Base-by-base conservation (phyloP, 2,329 filamentous ascomycete genomes). In the Microascus cirrosus region DNA sequence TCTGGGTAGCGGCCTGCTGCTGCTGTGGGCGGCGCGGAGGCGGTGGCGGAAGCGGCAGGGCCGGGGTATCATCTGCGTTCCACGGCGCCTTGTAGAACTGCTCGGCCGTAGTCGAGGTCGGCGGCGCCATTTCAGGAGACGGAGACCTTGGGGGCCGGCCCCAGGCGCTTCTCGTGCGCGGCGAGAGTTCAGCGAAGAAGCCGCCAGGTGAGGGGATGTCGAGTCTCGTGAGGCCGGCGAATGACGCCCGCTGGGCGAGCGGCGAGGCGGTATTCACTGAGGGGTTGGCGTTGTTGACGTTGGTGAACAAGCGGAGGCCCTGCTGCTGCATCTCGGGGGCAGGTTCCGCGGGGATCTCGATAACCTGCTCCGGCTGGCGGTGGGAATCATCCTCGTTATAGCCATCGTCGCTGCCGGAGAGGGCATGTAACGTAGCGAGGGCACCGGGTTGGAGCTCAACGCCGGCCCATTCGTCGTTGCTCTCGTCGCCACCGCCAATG, bases 121-220 rank as follows among this genome's bases (percentile, higher is more conserved):
- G 91, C 1, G 84, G 83, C 2, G 74, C 72, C 61, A 77, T 67
- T 20, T 78, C 79, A 8, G 82, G 78, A 20, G 78, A 77, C 63
- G 82, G 78, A 22, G 78, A 77, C 63, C 71, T 74, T 32, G 74
- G 73, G 12, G 79, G 77, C 60, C 86, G 74, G 65, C 90, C 84
- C 93, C 93, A 97, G 13, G 92, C 94, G 66, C 86, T 84, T 56
- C 91, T 84, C 42, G 86, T 84, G 57, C 83, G 81, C 3, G 86
- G 83, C 42, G 87, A 89, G 32, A 96, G 80, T 0, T 87, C 90
- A 2, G 89, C 89, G 71, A 96, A 96, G 77, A 96, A 96, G 1
- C 88, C 90, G 28, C 90, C 87, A 0, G 93, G 93, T 0, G 93
- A 96, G 6, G 92, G 93, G 36, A 97, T 91, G 28, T 92, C 92